These are phyloP conservation scores for Exophiala alcalophila DNA, from an alignment of 2,329 filamentous ascomycete species.

Conservation along the genomic window DNA sequence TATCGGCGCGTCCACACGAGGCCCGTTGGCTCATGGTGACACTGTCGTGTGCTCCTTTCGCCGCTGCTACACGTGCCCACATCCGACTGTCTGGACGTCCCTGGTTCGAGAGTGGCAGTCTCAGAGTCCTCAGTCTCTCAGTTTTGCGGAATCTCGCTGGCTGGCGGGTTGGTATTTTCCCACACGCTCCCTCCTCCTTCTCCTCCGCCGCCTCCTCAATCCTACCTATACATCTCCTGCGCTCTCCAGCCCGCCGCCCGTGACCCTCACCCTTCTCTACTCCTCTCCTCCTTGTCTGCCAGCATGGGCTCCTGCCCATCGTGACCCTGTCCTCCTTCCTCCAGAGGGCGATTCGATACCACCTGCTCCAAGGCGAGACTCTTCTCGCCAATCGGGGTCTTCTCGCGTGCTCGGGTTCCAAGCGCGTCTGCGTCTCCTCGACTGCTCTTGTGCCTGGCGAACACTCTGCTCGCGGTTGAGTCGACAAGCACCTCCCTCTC, in stretches of 20 bases:
- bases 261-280: neutral
- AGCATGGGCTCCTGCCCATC: neutral
- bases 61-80: slow-evolving; percentile 21
- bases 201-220: neutral
- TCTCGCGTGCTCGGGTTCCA: slow-evolving; percentile 1
- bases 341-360: too few species aligned
- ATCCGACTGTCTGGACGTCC: slow-evolving; percentile 17
- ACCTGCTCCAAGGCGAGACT: too few species aligned
- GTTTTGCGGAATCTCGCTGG: neutral
- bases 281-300: neutral
- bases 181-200: neutral
- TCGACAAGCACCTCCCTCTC: neutral
- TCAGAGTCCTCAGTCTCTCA: neutral
- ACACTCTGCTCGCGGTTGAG: neutral
- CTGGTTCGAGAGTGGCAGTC: slow-evolving; percentile 1
- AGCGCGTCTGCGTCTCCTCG: too few species aligned
- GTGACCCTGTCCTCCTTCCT: neutral
- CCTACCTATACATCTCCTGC: neutral
- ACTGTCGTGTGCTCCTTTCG: slow-evolving; percentile 23
- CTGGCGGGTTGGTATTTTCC: slow-evolving; percentile 2
- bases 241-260: neutral
- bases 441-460: too few species aligned
- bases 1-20: slow-evolving; percentile 16
- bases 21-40: slow-evolving; percentile 8
- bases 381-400: too few species aligned